Evolutionary conservation across 768 basidiomycete species (phyloP), one percentile per base, ranked within the genome.

Genomic region (Boletus fagicola): DNA sequence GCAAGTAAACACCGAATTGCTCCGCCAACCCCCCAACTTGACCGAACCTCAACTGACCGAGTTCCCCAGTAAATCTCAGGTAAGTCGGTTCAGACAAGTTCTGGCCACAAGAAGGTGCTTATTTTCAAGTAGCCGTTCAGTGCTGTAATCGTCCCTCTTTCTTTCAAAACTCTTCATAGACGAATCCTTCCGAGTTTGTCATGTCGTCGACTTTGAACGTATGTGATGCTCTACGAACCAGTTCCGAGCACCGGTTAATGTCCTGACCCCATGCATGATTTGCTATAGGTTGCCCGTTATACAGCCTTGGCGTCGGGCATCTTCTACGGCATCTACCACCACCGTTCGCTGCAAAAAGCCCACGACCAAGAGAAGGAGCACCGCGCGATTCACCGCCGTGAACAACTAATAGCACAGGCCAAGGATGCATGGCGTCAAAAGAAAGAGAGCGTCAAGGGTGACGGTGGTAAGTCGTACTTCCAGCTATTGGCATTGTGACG

Each of bases 261-360:
- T 18, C 49, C 24, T 39, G 49, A 45, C 20, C 54, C 11, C 51
- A 48, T 43, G 51, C 49, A 38, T 35, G 46, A 56, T 43, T 18
- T 47, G 22, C 22, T 42, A 16, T 72, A 95, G 96, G 96, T 96
- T 73, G 88, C 89, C 68, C 91, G 96, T 69, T 98, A 96, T 75
- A 87, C 93, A 20, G 94, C 95, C 50, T 84, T 99, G 65, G 75
- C 88, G 62, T 80, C 85, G 43, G 96, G 96, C 70, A 82, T 96
- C 63, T 75, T 86, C 71, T 98, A 98, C 73, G 96, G 96, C 70
- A 87, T 95, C 73, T 85, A 85, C 68, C 95, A 98, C 80, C 89
- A 90, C 69, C 85, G 90, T 68, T 89, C 94, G 68, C 77, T 99
- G 63, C 94, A 96, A 78, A 81, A 84, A 60, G 77, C 83, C 53